Conservation (phyloP, 371 early-diverging fungal genomes). For the Lichtheimia corymbifera region DNA sequence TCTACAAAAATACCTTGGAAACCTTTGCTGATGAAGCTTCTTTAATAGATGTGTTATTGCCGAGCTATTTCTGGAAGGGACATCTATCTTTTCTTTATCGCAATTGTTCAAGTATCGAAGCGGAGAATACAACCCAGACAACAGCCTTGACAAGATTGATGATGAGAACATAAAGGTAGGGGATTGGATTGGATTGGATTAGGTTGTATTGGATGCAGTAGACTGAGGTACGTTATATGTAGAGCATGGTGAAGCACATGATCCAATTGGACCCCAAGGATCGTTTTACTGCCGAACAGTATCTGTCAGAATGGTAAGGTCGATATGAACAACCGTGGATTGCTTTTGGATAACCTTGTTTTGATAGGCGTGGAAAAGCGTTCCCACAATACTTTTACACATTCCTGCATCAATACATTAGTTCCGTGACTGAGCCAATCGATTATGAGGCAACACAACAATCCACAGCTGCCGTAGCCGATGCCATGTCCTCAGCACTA, state of each 20-base stretch:
- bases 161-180: conserved; percentile 73
- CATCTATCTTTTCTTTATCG: conserved; percentile 85
- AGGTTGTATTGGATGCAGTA: background rate
- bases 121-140: conserved; percentile 72
- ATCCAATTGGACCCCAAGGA: conserved; percentile 79
- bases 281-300: conserved; percentile 70
- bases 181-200: background rate
- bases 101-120: conserved; percentile 87
- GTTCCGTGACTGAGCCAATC: conserved; percentile 63
- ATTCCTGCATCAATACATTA: conserved; percentile 78
- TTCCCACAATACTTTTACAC: conserved; percentile 80
- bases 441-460: conserved; percentile 25
- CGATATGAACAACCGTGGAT: background rate
- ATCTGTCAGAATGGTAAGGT: conserved; percentile 72
- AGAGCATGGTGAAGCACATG: conserved; percentile 81
- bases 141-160: conserved; percentile 78
- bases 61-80: conserved; percentile 91
- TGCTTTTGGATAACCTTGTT: background rate
- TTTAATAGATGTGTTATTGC: conserved; percentile 85
- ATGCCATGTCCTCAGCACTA: conserved; percentile 18
- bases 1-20: background rate
- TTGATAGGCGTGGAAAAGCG: conserved; percentile 64
- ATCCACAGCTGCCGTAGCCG: background rate
- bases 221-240: background rate
- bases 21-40: background rate